phyloP scores from a whole-genome alignment of 306 rosid genomes.

The Sicyos baderoa region DNA sequence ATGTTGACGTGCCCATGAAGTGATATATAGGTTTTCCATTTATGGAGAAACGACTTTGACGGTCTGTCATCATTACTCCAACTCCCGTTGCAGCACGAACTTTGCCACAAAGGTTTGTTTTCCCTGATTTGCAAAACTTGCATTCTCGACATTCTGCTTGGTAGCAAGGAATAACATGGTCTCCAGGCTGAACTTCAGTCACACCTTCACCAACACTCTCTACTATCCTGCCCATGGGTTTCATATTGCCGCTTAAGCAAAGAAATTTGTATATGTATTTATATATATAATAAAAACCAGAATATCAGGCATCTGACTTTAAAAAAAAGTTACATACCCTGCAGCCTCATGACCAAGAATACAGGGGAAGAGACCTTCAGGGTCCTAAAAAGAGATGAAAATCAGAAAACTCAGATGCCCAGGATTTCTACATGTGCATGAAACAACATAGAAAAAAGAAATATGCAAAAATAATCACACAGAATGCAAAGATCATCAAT shows the following conservation, averaged over 20 bases:
- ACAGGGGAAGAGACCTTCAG: constrained; percentile 94
- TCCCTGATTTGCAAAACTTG: constrained; percentile 94
- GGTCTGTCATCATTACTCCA: constrained; percentile 82
- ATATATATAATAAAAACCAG: neutral
- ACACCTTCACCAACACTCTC: constrained; percentile 97
- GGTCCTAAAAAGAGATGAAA: constrained; percentile 50
- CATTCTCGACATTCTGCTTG: constrained; percentile 94
- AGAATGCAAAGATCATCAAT: neutral
- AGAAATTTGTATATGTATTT: neutral
- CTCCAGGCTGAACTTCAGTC: constrained; percentile 69
- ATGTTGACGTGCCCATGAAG: constrained; percentile 97
- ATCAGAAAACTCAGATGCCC: neutral
- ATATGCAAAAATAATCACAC: neutral
- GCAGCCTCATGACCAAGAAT: constrained; percentile 90
- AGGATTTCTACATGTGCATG: neutral
- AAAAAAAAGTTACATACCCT: constrained; percentile 28
- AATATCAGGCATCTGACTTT: neutral
- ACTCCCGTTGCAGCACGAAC: constrained; percentile 83
- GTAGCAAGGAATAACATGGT: constrained; percentile 92
- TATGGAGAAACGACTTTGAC: constrained; percentile 68
- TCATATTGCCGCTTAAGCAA: neutral
- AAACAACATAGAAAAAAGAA: neutral
- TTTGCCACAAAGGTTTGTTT: constrained; percentile 92
- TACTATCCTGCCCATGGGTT: constrained; percentile 47
- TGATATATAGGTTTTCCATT: constrained; percentile 81